Conservation (phyloP, 805 yeast genomes). For the Metschnikowia noctiluminum region DNA sequence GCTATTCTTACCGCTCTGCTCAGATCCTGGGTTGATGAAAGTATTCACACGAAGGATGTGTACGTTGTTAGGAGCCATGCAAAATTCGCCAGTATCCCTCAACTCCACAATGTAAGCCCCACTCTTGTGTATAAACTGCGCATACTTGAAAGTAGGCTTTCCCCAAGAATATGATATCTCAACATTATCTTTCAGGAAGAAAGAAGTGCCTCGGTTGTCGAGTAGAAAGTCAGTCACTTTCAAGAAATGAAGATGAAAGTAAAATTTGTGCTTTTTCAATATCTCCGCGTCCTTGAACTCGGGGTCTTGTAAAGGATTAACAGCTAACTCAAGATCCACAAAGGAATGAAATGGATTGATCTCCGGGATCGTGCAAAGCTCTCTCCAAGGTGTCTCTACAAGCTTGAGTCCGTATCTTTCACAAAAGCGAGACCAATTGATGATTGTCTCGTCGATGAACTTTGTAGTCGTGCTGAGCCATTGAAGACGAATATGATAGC, state of each 20-base stretch:
- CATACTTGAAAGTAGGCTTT: constrained; percentile 70
- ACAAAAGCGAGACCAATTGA: constrained; percentile 75
- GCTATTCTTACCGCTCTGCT: constrained; percentile 24
- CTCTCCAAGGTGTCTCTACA: constrained; percentile 91
- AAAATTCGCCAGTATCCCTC: constrained; percentile 70
- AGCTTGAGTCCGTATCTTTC: constrained; percentile 74
- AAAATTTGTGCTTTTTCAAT: constrained; percentile 53
- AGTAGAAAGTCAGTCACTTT: constrained; percentile 69
- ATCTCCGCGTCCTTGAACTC: constrained; percentile 45
- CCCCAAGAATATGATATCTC: constrained; percentile 92
- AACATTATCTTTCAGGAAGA: constrained; percentile 51
- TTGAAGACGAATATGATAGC: constrained; percentile 86
- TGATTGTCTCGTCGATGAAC: constrained; percentile 65
- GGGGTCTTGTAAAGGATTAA: constrained; percentile 68
- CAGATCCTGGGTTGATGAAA: constrained; percentile 25
- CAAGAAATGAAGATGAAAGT: constrained; percentile 74
- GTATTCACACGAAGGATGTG: constrained; percentile 73
- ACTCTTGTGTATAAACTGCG: constrained; percentile 84
- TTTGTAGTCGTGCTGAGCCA: constrained; percentile 92
- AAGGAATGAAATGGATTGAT: constrained; percentile 87
- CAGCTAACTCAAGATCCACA: constrained; percentile 59
- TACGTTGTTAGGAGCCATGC: constrained; percentile 83
- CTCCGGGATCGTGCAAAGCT: constrained; percentile 70
- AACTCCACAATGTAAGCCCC: constrained; percentile 91
- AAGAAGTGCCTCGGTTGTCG: constrained; percentile 74